A percentile compares a stretch with the other conserved stretches of the same genome.
These are phyloP conservation scores for Phalaenopsis aphrodite DNA, from an alignment of 106 monocot genomes.

Conservation along the genomic window DNA sequence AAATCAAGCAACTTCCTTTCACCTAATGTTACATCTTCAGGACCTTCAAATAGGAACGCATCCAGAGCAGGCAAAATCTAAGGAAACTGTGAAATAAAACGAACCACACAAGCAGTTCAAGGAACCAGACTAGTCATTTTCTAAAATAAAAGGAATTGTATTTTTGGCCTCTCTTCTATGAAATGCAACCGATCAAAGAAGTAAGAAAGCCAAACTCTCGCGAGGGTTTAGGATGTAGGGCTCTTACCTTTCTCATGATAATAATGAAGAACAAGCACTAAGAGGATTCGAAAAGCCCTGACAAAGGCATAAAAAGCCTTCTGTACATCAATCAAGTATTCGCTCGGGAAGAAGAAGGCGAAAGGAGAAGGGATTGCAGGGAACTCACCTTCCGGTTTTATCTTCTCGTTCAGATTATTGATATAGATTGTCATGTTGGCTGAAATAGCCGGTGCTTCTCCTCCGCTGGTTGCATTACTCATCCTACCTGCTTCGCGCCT, in stretches of 20 bases:
- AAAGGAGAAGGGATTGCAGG: neutral
- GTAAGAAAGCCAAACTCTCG: too few species aligned
- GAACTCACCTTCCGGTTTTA: constrained; percentile 69
- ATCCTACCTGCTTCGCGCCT: constrained; percentile 10
- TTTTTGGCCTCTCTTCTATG: neutral
- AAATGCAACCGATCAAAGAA: neutral
- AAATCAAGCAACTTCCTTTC: neutral
- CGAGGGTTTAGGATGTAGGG: neutral
- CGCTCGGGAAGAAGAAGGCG: neutral
- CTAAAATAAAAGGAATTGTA: neutral
- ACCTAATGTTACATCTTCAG: neutral
- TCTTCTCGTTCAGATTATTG: constrained; percentile 99
- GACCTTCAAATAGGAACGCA: neutral
- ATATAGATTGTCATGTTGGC: constrained; percentile 94
- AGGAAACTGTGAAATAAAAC: neutral
- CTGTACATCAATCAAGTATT: neutral
- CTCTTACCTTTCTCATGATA: neutral
- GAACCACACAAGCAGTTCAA: neutral
- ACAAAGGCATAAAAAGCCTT: neutral
- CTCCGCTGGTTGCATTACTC: constrained; percentile 23
- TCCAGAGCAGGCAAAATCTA: neutral
- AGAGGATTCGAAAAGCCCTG: neutral
- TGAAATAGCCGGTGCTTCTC: constrained; percentile 27
- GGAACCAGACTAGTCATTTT: neutral
- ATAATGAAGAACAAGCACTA: neutral